Evolutionary conservation across 2,329 filamentous ascomycete genomes (phyloP).

Genomic region (Hirsutella thompsonii): DNA sequence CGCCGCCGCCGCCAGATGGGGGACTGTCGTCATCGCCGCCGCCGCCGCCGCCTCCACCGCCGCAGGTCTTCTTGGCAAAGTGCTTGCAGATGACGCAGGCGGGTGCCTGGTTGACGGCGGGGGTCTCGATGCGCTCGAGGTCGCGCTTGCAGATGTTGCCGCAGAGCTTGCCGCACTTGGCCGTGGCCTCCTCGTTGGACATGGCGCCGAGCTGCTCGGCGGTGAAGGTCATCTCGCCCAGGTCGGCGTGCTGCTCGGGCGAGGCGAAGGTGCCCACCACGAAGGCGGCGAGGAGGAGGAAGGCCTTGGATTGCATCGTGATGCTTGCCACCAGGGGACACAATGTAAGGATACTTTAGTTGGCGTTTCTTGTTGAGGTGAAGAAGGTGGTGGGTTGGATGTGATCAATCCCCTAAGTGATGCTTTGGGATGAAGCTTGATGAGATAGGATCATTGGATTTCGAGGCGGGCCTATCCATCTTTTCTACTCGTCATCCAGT

Average conservation of each 20-base stretch:
- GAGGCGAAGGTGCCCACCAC: not conserved
- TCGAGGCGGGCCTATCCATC: too few relatives aligned
- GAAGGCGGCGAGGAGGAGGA: not conserved
- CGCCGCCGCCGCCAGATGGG: too few relatives aligned
- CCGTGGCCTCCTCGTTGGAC: not conserved
- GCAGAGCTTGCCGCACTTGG: not conserved
- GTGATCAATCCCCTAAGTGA: too few relatives aligned
- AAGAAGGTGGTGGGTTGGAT: too few relatives aligned
- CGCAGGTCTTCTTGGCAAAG: not conserved
- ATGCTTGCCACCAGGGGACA: too few relatives aligned
- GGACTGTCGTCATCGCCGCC: too few relatives aligned
- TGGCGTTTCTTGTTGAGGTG: too few relatives aligned
- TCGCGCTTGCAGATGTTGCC: not conserved
- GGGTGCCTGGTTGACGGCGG: not conserved
- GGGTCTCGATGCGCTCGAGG: not conserved
- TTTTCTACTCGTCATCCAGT: too few relatives aligned
- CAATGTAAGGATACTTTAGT: too few relatives aligned
- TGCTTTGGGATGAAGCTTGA: too few relatives aligned
- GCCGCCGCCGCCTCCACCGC: too few relatives aligned
- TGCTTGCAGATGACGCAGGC: not conserved
- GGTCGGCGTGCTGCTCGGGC: not conserved
- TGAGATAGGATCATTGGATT: too few relatives aligned
- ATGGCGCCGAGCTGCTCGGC: not conserved
- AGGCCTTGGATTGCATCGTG: not conserved
- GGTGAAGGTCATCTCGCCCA: not conserved